Base-by-base conservation (phyloP, 345 rosid genomes). In the Capsella bursapastoris region DNA sequence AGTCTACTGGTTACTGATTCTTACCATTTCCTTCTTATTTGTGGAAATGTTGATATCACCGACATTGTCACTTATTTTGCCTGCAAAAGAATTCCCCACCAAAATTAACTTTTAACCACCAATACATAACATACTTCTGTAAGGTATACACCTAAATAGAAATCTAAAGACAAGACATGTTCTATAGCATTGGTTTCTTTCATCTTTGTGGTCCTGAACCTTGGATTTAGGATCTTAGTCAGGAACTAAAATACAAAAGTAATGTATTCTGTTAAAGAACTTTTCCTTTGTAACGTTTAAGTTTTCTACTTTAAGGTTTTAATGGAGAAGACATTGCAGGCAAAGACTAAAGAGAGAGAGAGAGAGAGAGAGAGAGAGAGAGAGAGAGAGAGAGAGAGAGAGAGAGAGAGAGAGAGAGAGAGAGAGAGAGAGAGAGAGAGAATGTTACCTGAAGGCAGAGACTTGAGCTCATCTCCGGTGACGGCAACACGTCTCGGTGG, bases 381-480 rank as follows among this genome's bases (percentile, higher is more conserved):
- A 22, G 25, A 15, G 64, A 55, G 48, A 64, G 45, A 29, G 12
- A 8, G n/a, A 8, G 22, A 22, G 25, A 22, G 25, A 22, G 22
- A 15, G 64, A 55, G 47, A 63, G 45, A 29, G 12, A 8, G n/a
- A 8, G 22, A 22, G 22, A 22, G 22, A 15, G 64, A 55, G 47
- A 63, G 45, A 29, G 12, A 22, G 22, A 22, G 25, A 22, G 25
- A 15, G 64, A 55, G 48, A 64, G 38, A 29, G 12, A 8, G n/a
- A 8, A 18, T 70, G 61, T 49, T 83, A 88, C 96, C 92, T 78
- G 87, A 77, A 27, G 86, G 82, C 43, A 86, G 82, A 35, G 77
- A 66, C 73, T 44, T 72, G 51, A 77, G 65, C 73, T 81, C 87
- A 32, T 75, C 86, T 82, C 66, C 80, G 31, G 64, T 78, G 60